phyloP scores from a whole-genome alignment of 2,329 filamentous ascomycete species.

The Hypoxylon sp. region DNA sequence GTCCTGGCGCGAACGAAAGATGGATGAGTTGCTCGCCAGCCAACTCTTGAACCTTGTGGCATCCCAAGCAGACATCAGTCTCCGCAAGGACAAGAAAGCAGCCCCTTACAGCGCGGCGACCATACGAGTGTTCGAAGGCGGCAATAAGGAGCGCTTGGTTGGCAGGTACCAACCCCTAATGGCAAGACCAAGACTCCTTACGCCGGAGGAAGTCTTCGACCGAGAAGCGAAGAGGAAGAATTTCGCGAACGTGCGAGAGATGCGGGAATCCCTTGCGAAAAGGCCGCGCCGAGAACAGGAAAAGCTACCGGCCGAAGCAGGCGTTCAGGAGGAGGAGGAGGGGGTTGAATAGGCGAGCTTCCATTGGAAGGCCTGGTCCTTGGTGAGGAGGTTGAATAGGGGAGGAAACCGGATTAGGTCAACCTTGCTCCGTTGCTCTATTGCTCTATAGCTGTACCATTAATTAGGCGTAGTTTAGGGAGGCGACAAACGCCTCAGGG shows the following conservation, averaged over 20 bases:
- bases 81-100: slow-evolving; percentile 35
- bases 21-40: slow-evolving; percentile 87
- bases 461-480: too few relatives aligned
- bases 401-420: not conserved
- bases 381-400: slow-evolving; percentile 32
- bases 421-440: not conserved
- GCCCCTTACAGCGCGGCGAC: slow-evolving; percentile 38
- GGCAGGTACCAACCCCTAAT: slow-evolving; percentile 69
- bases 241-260: slow-evolving; percentile 64
- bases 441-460: too few relatives aligned
- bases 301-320: slow-evolving; percentile 31
- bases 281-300: slow-evolving; percentile 42
- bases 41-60: slow-evolving; percentile 75
- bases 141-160: slow-evolving; percentile 61
- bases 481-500: slow-evolving; percentile 14
- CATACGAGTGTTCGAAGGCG: slow-evolving; percentile 67
- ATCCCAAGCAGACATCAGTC: slow-evolving; percentile 51
- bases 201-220: slow-evolving; percentile 69
- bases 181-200: slow-evolving; percentile 62
- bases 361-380: slow-evolving; percentile 12
- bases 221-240: slow-evolving; percentile 72
- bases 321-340: too few relatives aligned
- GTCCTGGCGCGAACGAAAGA: slow-evolving; percentile 85
- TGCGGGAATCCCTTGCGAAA: too few relatives aligned
- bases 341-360: not conserved